A percentile compares a stretch with the other conserved stretches of the same genome.
These are phyloP conservation scores for Cyberlindnera maclurae DNA, from an alignment of 805 yeast genomes.

Conservation along the genomic window DNA sequence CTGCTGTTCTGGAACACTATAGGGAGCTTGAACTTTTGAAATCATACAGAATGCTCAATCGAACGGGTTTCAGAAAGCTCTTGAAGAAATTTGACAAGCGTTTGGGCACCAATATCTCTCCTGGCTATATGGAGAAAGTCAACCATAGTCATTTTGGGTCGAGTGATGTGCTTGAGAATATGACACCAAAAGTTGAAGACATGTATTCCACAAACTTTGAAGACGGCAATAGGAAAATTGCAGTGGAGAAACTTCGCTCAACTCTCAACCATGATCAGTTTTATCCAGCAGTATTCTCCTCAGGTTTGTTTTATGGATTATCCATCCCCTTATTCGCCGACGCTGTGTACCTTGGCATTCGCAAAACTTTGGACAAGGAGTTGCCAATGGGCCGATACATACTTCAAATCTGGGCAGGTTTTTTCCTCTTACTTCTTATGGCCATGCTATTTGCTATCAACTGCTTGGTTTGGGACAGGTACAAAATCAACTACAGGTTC, in stretches of 20 bases:
- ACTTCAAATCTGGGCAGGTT: slow-evolving; percentile 92
- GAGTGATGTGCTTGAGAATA: slow-evolving; percentile 59
- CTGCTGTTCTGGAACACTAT: slow-evolving; percentile 66
- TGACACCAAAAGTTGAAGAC: slow-evolving; percentile 59
- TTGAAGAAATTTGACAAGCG: slow-evolving; percentile 87
- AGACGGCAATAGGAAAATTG: slow-evolving; percentile 61
- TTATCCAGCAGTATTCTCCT: slow-evolving; percentile 40
- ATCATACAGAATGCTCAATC: slow-evolving; percentile 67
- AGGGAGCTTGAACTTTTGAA: slow-evolving; percentile 62
- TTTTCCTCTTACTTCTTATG: slow-evolving; percentile 57
- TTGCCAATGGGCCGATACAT: slow-evolving; percentile 53
- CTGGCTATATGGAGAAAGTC: slow-evolving; percentile 49
- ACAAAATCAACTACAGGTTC: slow-evolving; percentile 81
- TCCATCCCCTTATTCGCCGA: slow-evolving; percentile 61
- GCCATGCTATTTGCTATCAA: slow-evolving; percentile 58
- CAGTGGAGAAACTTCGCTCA: slow-evolving; percentile 57
- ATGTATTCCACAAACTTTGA: slow-evolving; percentile 61
- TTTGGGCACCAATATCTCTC: slow-evolving; percentile 36
- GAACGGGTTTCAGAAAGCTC: slow-evolving; percentile 85
- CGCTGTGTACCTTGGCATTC: slow-evolving; percentile 47
- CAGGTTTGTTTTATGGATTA: slow-evolving; percentile 67
- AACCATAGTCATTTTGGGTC: slow-evolving; percentile 51
- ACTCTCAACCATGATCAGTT: slow-evolving; percentile 30
- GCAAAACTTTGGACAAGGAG: slow-evolving; percentile 31
- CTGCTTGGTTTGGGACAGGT: slow-evolving; percentile 64